Base-by-base conservation (phyloP, 176 grass and related monocot species). In the Eleusine indica region DNA sequence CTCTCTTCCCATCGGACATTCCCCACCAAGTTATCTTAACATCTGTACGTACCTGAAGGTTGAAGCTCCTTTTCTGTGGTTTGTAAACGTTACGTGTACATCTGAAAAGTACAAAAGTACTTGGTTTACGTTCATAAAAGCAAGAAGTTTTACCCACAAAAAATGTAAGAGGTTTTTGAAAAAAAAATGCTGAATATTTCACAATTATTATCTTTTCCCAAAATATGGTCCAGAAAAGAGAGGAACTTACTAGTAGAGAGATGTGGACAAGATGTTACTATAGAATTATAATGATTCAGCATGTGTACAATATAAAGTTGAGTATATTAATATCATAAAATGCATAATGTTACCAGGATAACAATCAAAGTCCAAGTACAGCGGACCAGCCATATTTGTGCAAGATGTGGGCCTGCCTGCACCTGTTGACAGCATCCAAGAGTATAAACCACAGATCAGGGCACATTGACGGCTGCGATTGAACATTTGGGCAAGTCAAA, bases 381-480 rank as follows among this genome's bases (percentile, higher is more conserved):
- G 75, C 78, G 74, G 53, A 29, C 46, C 57, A 83, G 9, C 35
- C 67, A 16, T 67, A 46, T 57, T 69, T 40, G 48, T 25, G 8
- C 6, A 46, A 67, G 9, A 72, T 72, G 77, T 81, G 88, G 72
- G 83, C 82, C 83, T 81, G 38, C 82, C 76, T 70, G 25, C 37
- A 65, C 44, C 19, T 41, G 49, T 43, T 86, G 73, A 85, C 66
- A 39, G 29, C 56, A 78, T 86, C 76, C 28, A 82, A 65, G 72
- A 29, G 48, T 9, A 52, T 12, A 29, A 3, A 74, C 72, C 75
- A 74, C 57, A 22, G 6, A 51, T 62, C n/a, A 85, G 18, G 71
- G 56, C 66, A 60, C 39, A 7, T 67, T 1, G 78, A 81, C 22
- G 78, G 78, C 73, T 73, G 71, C 39, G 79, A 61, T 73, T 57